Base-by-base conservation (phyloP, 192 early-diverging fungal species). In the Rhizophlyctis rosea region DNA sequence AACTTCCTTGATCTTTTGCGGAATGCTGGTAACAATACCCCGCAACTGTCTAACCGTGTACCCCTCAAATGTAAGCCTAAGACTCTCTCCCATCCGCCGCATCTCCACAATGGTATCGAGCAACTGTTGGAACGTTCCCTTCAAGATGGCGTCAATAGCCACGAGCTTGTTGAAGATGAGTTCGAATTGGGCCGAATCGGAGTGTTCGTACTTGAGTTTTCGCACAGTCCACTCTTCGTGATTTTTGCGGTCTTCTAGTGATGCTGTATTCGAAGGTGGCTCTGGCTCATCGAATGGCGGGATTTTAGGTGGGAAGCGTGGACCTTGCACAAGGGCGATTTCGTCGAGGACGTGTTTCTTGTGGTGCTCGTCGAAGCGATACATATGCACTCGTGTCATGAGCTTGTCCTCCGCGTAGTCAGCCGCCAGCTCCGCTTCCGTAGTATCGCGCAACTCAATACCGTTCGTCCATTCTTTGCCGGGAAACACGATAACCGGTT, bases 61-160 rank as follows among this genome's bases (percentile, higher is more conserved):
- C 9, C 64, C 67, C 23, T 31, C 68, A 65, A 82, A 78, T 21
- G 69, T 65, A 13, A 36, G 60, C 18, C 62, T 56, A 39, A 81
- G 50, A 5, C 76, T 65, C 34, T 81, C 71, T 13, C 56, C 67
- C 79, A 81, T 79, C 50, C 61, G 25, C 53, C 69, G 75, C 49
- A 81, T 79, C 58, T 78, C 71, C 54, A 33, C 35, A 21, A 81
- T 69, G 24, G 80, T 81, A 34, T 76, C 61, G 57, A 76, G 35
- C 31, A 81, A 62, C 62, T 81, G 76, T 9, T 50, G 24, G 48
- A 58, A 68, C 21, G 65, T 54, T 3, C 44, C 59, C n/a, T 49
- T 50, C 7, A 79, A 52, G 9, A 56, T 54, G 36, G 62, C 56
- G 54, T 81, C 80, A 24, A 60, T 66, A 0, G 62, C 50, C 13